Percentiles rank a stretch among this genome's conserved stretches.
Conservation (phyloP, 169 alveolate genomes). For the Plasmodium fragile region DNA sequence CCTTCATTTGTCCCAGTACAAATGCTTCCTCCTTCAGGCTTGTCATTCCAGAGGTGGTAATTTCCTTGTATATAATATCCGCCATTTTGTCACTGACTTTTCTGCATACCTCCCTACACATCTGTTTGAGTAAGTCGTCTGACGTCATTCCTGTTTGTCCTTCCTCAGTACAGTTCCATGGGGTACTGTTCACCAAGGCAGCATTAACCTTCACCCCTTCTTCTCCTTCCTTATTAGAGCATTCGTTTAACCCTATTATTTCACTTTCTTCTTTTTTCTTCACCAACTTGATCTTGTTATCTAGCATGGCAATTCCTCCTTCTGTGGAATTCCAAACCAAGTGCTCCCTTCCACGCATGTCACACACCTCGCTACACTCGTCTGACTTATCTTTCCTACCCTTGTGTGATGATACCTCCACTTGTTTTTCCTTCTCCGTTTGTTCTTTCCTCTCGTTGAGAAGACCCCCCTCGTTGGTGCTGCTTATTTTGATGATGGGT, state of each 20-base stretch:
- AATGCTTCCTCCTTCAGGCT: neutral
- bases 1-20: neutral
- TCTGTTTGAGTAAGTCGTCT: conserved; percentile 10
- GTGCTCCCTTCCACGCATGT: neutral
- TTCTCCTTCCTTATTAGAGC: neutral
- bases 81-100: neutral
- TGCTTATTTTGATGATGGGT: neutral
- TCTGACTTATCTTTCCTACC: neutral
- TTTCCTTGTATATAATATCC: conserved; percentile 16
- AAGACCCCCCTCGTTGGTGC: neutral
- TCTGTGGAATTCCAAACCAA: neutral
- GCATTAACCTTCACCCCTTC: neutral
- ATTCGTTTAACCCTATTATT: neutral
- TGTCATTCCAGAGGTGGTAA: neutral
- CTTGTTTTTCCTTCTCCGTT: neutral
- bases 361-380: neutral
- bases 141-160: neutral
- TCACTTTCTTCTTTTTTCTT: neutral
- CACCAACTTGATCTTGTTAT: neutral
- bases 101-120: conserved; percentile 17
- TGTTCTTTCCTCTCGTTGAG: neutral
- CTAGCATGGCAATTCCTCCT: neutral
- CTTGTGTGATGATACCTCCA: neutral
- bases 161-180: neutral
- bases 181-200: neutral